A percentile compares a stretch with the other conserved stretches of the same genome.
Conservation (phyloP, 1,284 basidiomycete genomes). For the Malassezia brasiliensis region DNA sequence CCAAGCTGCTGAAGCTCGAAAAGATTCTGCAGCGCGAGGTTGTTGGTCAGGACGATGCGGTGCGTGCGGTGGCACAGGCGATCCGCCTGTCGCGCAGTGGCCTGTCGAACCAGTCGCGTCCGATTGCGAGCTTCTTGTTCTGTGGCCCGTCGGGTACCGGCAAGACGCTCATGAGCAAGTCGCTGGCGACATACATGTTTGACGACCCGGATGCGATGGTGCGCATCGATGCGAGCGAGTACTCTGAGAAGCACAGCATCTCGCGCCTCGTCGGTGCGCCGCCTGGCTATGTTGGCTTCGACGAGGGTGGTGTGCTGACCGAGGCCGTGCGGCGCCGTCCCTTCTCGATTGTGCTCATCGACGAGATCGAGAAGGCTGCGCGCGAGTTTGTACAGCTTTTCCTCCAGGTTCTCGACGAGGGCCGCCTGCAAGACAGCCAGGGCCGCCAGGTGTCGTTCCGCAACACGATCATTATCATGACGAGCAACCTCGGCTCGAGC, state of each 20-base stretch:
- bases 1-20: slow-evolving; percentile 42
- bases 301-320: slow-evolving; percentile 64
- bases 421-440: slow-evolving; percentile 63
- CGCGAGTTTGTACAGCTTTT: slow-evolving; percentile 77
- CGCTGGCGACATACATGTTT: slow-evolving; percentile 51
- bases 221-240: slow-evolving; percentile 54
- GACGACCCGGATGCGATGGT: slow-evolving; percentile 55
- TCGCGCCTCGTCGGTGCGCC: slow-evolving; percentile 53
- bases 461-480: slow-evolving; percentile 50
- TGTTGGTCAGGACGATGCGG: slow-evolving; percentile 56
- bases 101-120: slow-evolving; percentile 54
- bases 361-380: slow-evolving; percentile 60
- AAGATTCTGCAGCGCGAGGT: slow-evolving; percentile 46
- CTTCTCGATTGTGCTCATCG: slow-evolving; percentile 47
- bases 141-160: slow-evolving; percentile 52
- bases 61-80: slow-evolving; percentile 55
- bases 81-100: slow-evolving; percentile 56
- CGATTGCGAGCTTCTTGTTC: slow-evolving; percentile 54
- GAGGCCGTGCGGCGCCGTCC: slow-evolving; percentile 48
- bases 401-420: slow-evolving; percentile 81
- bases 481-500: slow-evolving; percentile 54
- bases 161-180: slow-evolving; percentile 55
- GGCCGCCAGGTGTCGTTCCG: slow-evolving; percentile 45
- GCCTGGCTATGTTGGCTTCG: slow-evolving; percentile 76
- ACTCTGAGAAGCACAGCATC: slow-evolving; percentile 54